Evolutionary conservation across 164 flowering plant genomes (phyloP).

Genomic region (Chimonanthus praecox): DNA sequence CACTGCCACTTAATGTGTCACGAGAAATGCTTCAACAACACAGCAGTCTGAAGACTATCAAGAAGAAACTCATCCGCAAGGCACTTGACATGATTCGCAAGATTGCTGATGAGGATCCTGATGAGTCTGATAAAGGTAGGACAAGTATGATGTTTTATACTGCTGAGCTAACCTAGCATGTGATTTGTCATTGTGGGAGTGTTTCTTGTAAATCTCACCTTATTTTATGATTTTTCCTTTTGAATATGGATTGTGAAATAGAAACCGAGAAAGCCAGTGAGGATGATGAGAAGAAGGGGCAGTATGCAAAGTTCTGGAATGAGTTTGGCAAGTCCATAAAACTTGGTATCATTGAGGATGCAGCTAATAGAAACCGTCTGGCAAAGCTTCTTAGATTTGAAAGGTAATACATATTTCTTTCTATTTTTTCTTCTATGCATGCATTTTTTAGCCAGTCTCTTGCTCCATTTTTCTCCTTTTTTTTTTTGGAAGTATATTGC

Average conservation of each 20-base stretch:
- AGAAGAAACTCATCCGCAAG: slow-evolving; percentile 93
- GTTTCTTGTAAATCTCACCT: not conserved
- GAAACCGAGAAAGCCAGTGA: slow-evolving; percentile 61
- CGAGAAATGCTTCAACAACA: slow-evolving; percentile 99
- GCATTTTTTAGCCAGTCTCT: not conserved
- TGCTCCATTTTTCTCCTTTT: not conserved
- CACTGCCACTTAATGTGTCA: slow-evolving; percentile 91
- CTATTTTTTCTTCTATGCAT: not conserved
- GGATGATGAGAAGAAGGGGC: slow-evolving; percentile 79
- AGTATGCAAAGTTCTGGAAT: slow-evolving; percentile 91
- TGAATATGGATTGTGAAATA: slow-evolving; percentile 17
- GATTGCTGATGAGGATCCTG: slow-evolving; percentile 96
- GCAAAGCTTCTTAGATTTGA: slow-evolving; percentile 96
- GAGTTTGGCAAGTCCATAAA: slow-evolving; percentile 96
- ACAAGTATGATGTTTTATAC: slow-evolving; percentile 40
- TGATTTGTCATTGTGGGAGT: not conserved
- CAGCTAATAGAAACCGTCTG: slow-evolving; percentile 86
- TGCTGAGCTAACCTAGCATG: no score
- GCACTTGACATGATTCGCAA: slow-evolving; percentile 95
- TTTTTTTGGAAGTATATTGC: no score
- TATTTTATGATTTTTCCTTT: not conserved
- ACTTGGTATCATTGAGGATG: slow-evolving; percentile 96
- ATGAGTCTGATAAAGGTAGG: slow-evolving; percentile 67
- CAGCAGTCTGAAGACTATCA: slow-evolving; percentile 88
- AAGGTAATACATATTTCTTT: slow-evolving; percentile 34